Evolutionary conservation across 306 rosid genomes (phyloP), one percentile per base, ranked within the genome.

Genomic region (Inga oerstediana): DNA sequence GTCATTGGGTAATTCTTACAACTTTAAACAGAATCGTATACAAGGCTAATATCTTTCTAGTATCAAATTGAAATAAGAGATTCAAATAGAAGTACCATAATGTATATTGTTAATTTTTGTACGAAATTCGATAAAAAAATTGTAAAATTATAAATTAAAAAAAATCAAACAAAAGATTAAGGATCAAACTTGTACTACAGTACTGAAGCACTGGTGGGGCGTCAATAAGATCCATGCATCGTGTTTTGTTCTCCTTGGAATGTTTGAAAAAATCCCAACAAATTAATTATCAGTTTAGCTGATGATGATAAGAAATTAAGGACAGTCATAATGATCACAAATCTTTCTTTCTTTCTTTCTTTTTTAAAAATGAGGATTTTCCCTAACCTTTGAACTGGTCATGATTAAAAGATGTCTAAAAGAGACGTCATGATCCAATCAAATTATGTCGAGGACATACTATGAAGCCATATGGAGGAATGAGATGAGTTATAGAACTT

Each of bases 391-490:
- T 39, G 58, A 61, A 61, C 19, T 8, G 39, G 15, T 67, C 64
- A 45, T 65, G 24, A 79, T 79, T 39, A 67, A 39, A 74, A 72
- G 27, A 49, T 61, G 14, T 62, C 41, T 49, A 1, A 70, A 70
- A 0, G 69, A 34, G 24, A 62, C 37, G 84, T 79, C 84, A 41
- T 68, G 75, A 62, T 82, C 82, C 54, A 37, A 32, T 32, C 19
- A 14, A 62, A 62, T 27, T 62, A 22, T 17, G 24, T 22, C 13
- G 68, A 11, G 35, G 14, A 10, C 30, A 62, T 62, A 32, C 15
- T 65, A 65, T 6, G n/a, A 71, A 70, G 77, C 84, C 89, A 82
- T 62, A 71, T 86, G 89, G 85, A 83, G 43, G 82, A 77, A 61
- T 43, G 24, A 76, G 61, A 9, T 65, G 64, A 76, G 49, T 22